phyloP scores from a whole-genome alignment of 2,329 filamentous ascomycete species.

The Epicoccum sorghinum region DNA sequence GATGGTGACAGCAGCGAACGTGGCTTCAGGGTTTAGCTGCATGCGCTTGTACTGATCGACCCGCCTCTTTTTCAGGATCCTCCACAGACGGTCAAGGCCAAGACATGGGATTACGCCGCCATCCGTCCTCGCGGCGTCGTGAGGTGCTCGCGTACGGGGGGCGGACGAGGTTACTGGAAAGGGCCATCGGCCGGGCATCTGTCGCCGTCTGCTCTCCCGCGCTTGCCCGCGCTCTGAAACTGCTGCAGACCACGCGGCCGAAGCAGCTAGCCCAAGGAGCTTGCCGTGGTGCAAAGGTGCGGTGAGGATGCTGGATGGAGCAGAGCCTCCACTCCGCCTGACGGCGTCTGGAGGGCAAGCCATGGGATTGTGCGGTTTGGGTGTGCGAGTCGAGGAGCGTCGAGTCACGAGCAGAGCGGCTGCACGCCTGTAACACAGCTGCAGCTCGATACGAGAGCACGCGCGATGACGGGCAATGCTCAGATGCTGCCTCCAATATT shows the following conservation, averaged over 20 bases:
- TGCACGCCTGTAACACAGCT: slow-evolving; percentile 4
- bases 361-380: slow-evolving; percentile 3
- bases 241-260: slow-evolving; percentile 33
- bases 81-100: slow-evolving; percentile 46
- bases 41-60: slow-evolving; percentile 50
- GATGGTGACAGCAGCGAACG: slow-evolving; percentile 43
- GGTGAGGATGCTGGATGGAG: slow-evolving; percentile 24
- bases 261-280: slow-evolving; percentile 26
- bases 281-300: slow-evolving; percentile 28
- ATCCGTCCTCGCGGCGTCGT: slow-evolving; percentile 42
- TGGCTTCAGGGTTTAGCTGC: slow-evolving; percentile 49
- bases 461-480: slow-evolving; percentile 19
- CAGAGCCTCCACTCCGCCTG: slow-evolving; percentile 12
- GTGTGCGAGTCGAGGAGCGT: neutral
- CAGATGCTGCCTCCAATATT: slow-evolving; percentile 22
- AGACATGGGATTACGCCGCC: slow-evolving; percentile 37
- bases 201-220: slow-evolving; percentile 35
- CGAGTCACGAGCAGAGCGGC: slow-evolving; percentile 21
- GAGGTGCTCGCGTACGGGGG: slow-evolving; percentile 35
- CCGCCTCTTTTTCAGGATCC: slow-evolving; percentile 46
- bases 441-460: slow-evolving; percentile 15
- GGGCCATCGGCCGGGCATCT: slow-evolving; percentile 35
- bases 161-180: slow-evolving; percentile 41
- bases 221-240: slow-evolving; percentile 45
- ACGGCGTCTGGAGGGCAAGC: slow-evolving; percentile 2